Evolutionary conservation across 352 stramenopile genomes (phyloP).

Genomic region (Peronospora tabacina): DNA sequence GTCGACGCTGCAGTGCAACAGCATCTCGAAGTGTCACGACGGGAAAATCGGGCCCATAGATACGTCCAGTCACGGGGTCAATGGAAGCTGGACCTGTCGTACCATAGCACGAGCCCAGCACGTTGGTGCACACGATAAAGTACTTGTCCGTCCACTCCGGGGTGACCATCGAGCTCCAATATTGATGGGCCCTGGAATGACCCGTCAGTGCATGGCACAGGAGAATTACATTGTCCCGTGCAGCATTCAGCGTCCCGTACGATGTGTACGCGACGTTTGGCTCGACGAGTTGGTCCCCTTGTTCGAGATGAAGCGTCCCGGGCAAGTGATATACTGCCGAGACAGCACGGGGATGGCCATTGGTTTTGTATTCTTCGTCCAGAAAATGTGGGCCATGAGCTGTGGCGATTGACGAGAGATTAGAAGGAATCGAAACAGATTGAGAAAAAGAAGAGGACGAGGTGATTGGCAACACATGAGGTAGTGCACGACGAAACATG

Average conservation of each 20-base stretch:
- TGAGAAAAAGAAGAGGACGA: constrained; percentile 1
- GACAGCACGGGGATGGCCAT: constrained; percentile 35
- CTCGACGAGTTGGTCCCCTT: constrained; percentile 47
- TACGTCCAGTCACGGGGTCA: constrained; percentile 53
- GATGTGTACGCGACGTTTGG: constrained; percentile 91
- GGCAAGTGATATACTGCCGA: constrained; percentile 41
- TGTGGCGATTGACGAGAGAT: neutral
- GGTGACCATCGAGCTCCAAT: constrained; percentile 91
- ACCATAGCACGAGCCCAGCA: constrained; percentile 94
- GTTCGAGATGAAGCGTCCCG: constrained; percentile 49
- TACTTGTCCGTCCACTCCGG: constrained; percentile 94
- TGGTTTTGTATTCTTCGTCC: constrained; percentile 59
- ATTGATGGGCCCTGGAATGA: constrained; percentile 89
- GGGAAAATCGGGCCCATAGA: constrained; percentile 88
- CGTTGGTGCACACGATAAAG: constrained; percentile 94
- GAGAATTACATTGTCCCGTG: constrained; percentile 88
- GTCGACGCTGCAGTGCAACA: constrained; percentile 82
- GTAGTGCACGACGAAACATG: no score
- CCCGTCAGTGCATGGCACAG: constrained; percentile 94
- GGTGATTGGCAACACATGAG: no score
- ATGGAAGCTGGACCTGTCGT: constrained; percentile 81
- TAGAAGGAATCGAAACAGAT: constrained; percentile 7
- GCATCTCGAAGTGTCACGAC: constrained; percentile 90
- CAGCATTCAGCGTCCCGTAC: constrained; percentile 87
- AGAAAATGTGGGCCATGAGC: constrained; percentile 9